A percentile compares a stretch with the other conserved stretches of the same genome.
Evolutionary conservation across 345 rosid genomes (phyloP).

Genomic region (Bruguiera gymnorhiza): DNA sequence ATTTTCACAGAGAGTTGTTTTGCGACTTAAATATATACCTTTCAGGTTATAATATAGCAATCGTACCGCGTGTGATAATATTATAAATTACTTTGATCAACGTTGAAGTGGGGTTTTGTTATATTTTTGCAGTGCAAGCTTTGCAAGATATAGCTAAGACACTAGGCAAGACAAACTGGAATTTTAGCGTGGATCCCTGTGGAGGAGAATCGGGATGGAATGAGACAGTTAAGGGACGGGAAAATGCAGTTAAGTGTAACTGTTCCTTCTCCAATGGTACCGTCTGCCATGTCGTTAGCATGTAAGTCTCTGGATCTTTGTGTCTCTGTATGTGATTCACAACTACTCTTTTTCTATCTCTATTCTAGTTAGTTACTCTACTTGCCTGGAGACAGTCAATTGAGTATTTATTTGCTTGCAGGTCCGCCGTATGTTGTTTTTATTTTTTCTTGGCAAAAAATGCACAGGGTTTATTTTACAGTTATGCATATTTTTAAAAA

Average conservation of each 20-base stretch:
- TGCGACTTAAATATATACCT: no score
- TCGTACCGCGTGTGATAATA: not conserved
- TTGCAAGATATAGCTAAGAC: slow-evolving; percentile 15
- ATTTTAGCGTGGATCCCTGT: slow-evolving; percentile 21
- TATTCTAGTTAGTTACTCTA: not conserved
- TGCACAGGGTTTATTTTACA: no score
- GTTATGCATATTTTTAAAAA: no score
- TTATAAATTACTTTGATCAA: not conserved
- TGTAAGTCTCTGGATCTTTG: slow-evolving; percentile 8
- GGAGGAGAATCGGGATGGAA: slow-evolving; percentile 10
- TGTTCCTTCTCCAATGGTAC: no score
- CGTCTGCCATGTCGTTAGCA: slow-evolving; percentile 19
- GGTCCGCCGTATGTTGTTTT: no score
- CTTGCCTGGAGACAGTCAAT: not conserved
- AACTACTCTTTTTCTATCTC: not conserved
- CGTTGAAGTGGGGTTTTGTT: not conserved
- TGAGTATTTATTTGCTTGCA: no score
- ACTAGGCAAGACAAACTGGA: slow-evolving; percentile 19
- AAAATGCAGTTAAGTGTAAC: not conserved
- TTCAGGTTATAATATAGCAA: no score
- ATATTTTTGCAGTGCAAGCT: not conserved
- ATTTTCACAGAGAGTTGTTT: no score
- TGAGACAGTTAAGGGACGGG: no score
- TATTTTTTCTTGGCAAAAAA: no score
- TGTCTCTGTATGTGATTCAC: no score